Evolutionary conservation across 2,329 filamentous ascomycete species (phyloP).

Genomic region (Geosmithia putterillii): DNA sequence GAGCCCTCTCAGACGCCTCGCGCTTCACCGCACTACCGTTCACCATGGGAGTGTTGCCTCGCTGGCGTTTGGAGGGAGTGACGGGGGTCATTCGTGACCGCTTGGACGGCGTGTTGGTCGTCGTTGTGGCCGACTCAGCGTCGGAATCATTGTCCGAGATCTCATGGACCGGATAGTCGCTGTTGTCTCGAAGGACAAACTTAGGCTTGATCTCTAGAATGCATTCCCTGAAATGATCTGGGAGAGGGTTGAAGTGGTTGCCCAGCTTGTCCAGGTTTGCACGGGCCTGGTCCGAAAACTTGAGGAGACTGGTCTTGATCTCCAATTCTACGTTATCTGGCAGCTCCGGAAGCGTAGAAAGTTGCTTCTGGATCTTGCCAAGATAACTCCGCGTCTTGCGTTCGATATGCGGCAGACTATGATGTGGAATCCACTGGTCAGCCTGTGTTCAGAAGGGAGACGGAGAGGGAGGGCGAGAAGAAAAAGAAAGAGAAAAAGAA

Average conservation of each 20-base stretch:
- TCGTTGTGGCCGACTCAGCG: slow-evolving; percentile 1
- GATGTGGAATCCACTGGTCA: slow-evolving; percentile 9
- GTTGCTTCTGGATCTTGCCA: slow-evolving; percentile 35
- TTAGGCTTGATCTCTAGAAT: slow-evolving; percentile 33
- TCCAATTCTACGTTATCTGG: slow-evolving; percentile 55
- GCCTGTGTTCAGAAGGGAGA: not conserved
- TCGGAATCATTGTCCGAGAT: slow-evolving; percentile 25
- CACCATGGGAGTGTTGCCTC: not conserved
- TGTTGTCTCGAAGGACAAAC: slow-evolving; percentile 26
- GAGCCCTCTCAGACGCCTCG: slow-evolving; percentile 16
- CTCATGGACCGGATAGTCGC: slow-evolving; percentile 21
- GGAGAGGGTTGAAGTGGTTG: slow-evolving; percentile 29
- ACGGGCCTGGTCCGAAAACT: slow-evolving; percentile 40
- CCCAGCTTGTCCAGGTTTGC: slow-evolving; percentile 37
- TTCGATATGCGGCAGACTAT: slow-evolving; percentile 38
- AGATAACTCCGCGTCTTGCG: slow-evolving; percentile 39
- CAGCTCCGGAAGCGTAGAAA: slow-evolving; percentile 52
- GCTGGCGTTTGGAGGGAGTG: slow-evolving; percentile 4
- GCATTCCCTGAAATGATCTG: slow-evolving; percentile 36
- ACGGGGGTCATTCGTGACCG: slow-evolving; percentile 10
- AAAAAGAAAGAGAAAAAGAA: not conserved
- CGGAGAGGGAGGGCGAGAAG: not conserved
- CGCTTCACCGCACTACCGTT: slow-evolving; percentile 17
- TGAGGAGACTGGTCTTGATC: slow-evolving; percentile 45
- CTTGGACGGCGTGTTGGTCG: slow-evolving; percentile 16